These are phyloP conservation scores for Fusarium denticulatum DNA, from an alignment of 2,329 filamentous ascomycete species.

Conservation along the genomic window DNA sequence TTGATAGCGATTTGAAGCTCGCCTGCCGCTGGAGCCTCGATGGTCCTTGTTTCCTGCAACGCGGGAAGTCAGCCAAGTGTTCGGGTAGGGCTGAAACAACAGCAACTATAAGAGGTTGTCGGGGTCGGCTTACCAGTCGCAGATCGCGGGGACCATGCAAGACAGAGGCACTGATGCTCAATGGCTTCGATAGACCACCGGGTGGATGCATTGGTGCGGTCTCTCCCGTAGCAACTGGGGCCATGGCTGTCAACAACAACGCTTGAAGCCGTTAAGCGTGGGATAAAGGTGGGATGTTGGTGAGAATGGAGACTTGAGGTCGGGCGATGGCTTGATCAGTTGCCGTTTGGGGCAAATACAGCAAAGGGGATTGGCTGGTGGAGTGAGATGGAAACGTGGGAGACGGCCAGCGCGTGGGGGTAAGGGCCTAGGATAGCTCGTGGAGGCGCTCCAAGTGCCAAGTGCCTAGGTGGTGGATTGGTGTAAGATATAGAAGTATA, in stretches of 20 bases:
- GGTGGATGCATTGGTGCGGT: slow-evolving; percentile 56
- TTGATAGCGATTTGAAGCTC: slow-evolving; percentile 74
- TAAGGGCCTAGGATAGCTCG: slow-evolving; percentile 38
- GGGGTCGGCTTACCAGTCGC: slow-evolving; percentile 60
- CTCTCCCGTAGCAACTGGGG: slow-evolving; percentile 60
- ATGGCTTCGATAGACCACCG: slow-evolving; percentile 52
- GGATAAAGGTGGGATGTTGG: slow-evolving; percentile 65
- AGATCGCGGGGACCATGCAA: slow-evolving; percentile 67
- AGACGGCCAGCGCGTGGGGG: slow-evolving; percentile 43
- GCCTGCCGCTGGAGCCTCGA: slow-evolving; percentile 57
- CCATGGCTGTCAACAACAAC: slow-evolving; percentile 52
- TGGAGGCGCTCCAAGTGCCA: slow-evolving; percentile 37
- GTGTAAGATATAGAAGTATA: slow-evolving; percentile 21
- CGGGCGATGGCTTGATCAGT: slow-evolving; percentile 45
- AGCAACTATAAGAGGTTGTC: slow-evolving; percentile 2
- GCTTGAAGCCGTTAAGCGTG: slow-evolving; percentile 64
- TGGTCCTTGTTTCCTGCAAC: slow-evolving; percentile 59
- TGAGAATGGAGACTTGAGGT: slow-evolving; percentile 40
- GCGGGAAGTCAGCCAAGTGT: slow-evolving; percentile 24
- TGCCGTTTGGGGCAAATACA: slow-evolving; percentile 45
- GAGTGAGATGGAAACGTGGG: slow-evolving; percentile 38
- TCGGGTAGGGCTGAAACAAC: slow-evolving; percentile 37
- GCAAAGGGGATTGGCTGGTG: slow-evolving; percentile 44
- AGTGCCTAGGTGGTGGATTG: too few species aligned
- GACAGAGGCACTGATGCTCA: slow-evolving; percentile 63